These are phyloP conservation scores for Solanum hybrid DNA, from an alignment of 305 asterid species.

Conservation along the genomic window DNA sequence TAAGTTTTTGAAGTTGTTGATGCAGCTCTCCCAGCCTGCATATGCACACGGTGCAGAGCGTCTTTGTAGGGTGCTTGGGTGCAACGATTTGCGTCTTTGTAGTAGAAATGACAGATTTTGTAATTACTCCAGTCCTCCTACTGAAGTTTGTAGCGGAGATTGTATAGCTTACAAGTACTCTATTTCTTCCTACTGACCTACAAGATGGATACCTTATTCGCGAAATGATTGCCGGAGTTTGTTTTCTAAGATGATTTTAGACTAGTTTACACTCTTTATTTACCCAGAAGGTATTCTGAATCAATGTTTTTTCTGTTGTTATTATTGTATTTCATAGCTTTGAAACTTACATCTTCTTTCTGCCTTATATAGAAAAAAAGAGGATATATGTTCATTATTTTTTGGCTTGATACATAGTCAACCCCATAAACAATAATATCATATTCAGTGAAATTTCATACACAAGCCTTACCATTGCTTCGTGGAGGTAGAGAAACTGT, in stretches of 20 bases:
- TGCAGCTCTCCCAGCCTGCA: background rate
- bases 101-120: background rate
- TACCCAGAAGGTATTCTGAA: background rate
- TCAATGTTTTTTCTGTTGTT: background rate
- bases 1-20: background rate
- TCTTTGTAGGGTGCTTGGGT: background rate
- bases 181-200: background rate
- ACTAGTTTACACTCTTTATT: background rate
- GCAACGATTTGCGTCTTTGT: background rate
- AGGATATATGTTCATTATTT: background rate
- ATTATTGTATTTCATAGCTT: background rate
- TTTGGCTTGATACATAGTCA: background rate
- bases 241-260: background rate
- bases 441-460: background rate
- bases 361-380: background rate
- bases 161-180: background rate
- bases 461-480: no score
- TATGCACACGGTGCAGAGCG: background rate
- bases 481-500: background rate
- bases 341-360: background rate
- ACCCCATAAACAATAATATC: background rate
- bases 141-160: background rate
- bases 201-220: background rate
- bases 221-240: background rate
- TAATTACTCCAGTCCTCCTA: background rate